phyloP scores from a whole-genome alignment of 129 eudicot species.

The Pittosporum tobira region DNA sequence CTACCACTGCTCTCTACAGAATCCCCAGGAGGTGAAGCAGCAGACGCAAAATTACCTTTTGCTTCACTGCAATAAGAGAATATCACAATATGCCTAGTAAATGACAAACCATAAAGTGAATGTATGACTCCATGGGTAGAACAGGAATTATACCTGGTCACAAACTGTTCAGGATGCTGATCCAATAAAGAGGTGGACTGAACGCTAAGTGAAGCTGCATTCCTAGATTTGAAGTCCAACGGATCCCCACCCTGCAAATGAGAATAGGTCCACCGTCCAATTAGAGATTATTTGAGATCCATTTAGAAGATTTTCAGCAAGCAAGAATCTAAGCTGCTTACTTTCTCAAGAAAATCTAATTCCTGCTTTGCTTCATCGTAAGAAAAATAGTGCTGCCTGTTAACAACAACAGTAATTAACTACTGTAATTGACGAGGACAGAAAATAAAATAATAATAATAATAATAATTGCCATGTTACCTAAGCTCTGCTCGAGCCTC shows the following conservation, averaged over 20 bases:
- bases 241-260: slow-evolving; percentile 80
- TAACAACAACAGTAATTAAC: background rate
- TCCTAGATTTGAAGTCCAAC: slow-evolving; percentile 50
- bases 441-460: slow-evolving; percentile 15
- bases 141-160: slow-evolving; percentile 46
- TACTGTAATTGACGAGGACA: background rate
- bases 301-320: background rate
- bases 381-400: slow-evolving; percentile 71
- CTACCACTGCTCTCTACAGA: slow-evolving; percentile 87
- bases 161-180: slow-evolving; percentile 56
- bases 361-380: slow-evolving; percentile 71
- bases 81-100: slow-evolving; percentile 1
- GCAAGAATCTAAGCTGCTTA: slow-evolving; percentile 25
- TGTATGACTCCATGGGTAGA: background rate
- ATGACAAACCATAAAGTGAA: background rate
- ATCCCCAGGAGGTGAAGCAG: slow-evolving; percentile 81
- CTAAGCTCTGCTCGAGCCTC: slow-evolving; percentile 82
- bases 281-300: background rate
- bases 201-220: slow-evolving; percentile 59
- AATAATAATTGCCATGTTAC: slow-evolving; percentile 32
- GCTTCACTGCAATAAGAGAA: slow-evolving; percentile 48
- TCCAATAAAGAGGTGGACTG: slow-evolving; percentile 76
- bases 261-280: slow-evolving; percentile 12
- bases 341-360: slow-evolving; percentile 81
- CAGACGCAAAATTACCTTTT: slow-evolving; percentile 60